Base-by-base conservation (phyloP, 164 flowering plant species). In the Stephania japonica region DNA sequence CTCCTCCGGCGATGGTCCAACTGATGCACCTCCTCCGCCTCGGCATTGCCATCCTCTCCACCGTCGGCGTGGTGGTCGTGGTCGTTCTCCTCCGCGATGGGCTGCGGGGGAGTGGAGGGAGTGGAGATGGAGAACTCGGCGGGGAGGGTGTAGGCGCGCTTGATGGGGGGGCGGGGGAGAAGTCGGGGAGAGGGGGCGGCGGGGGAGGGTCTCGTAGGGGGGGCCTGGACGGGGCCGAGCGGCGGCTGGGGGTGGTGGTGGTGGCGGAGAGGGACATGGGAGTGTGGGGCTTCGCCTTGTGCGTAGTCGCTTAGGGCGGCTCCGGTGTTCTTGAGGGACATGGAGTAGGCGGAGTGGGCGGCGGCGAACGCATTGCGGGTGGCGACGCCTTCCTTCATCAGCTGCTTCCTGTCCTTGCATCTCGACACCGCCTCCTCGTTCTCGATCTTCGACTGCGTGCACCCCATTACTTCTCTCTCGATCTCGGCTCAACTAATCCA, bases 281-380 rank as follows among this genome's bases (percentile, higher is more conserved):
- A 26, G 18, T 76, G 73, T 38, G 81, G 81, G 41, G 82, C 84
- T 69, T 95, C 99, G 0, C 94, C 93, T 11, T 83, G 89, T 38
- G 82, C 96, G 65, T 85, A 95, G 72, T 91, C 99, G 63, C 87
- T 86, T 23, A 95, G 74, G 0, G 98, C 97, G 7, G 97, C 98
- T 12, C 98, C 97, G 13, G 89, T 84, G 78, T 88, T 86, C 78
- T 93, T 93, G 24, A 95, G 74, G 7, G 94, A 82, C 65, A 89
- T 70, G 14, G 91, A 76, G 71, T 91, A 93, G 19, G 87, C 86
- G 23, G 91, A 82, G 56, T 95, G 96, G 10, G 87, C 94, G 0
- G 97, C 87, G 0, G 99, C 97, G 68, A 93, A 89, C 23, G 87
- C 92, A 50, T 88, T 90, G 21, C 98, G 80, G 0, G 85, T 84